Percentiles rank a stretch among this genome's conserved stretches.
These are phyloP conservation scores for Boletales sp. DNA, from an alignment of 768 basidiomycete species.

Conservation along the genomic window DNA sequence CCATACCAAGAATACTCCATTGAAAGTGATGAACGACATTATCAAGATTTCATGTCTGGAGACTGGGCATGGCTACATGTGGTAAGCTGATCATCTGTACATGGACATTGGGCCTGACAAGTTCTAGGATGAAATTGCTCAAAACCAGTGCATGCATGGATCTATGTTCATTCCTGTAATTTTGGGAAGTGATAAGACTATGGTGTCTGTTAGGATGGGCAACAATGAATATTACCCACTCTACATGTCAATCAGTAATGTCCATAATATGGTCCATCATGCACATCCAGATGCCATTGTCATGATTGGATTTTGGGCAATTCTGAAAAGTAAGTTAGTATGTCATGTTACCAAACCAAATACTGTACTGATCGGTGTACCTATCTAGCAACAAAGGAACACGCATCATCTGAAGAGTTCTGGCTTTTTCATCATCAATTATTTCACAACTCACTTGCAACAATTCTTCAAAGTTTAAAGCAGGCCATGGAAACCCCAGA, in stretches of 20 bases:
- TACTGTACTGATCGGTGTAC: too few relatives aligned
- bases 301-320: slow-evolving; percentile 22
- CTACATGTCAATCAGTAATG: slow-evolving; percentile 15
- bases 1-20: too few relatives aligned
- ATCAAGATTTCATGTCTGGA: too few relatives aligned
- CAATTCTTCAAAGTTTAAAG: background rate
- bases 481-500: background rate
- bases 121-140: slow-evolving; percentile 21
- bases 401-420: background rate
- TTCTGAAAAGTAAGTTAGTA: too few relatives aligned
- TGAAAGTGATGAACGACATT: slow-evolving; percentile 35
- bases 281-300: slow-evolving; percentile 6
- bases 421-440: background rate
- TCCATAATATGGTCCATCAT: slow-evolving; percentile 7
- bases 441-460: background rate
- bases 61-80: slow-evolving; percentile 12
- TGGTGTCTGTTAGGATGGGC: slow-evolving; percentile 9
- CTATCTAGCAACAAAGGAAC: too few relatives aligned
- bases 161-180: slow-evolving; percentile 11
- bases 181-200: slow-evolving; percentile 17
- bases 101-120: too few relatives aligned
- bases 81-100: background rate
- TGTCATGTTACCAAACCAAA: too few relatives aligned
- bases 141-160: slow-evolving; percentile 12
- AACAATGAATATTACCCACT: too few relatives aligned